Conservation (phyloP, 1,284 basidiomycete species). For the Fistulinella cinereoalba region DNA sequence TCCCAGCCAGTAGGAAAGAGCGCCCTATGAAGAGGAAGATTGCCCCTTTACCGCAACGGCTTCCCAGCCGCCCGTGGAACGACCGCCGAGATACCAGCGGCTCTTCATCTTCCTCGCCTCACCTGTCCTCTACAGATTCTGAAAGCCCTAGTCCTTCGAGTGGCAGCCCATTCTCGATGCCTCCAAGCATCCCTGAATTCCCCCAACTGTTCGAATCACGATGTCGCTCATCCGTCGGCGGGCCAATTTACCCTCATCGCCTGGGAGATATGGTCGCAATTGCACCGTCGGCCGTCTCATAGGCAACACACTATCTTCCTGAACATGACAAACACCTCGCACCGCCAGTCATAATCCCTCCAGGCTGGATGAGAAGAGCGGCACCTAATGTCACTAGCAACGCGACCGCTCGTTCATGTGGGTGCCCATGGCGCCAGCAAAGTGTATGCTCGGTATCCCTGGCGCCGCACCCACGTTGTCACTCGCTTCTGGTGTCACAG, state of each 20-base stretch:
- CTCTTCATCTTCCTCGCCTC: constrained; percentile 5
- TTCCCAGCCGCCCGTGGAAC: neutral
- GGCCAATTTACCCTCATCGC: neutral
- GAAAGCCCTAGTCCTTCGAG: constrained; percentile 3
- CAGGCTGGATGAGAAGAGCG: neutral
- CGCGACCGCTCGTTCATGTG: neutral
- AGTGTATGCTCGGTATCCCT: too few relatives aligned
- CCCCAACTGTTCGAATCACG: neutral
- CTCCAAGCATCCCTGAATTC: constrained; percentile 4
- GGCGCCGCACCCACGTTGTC: too few relatives aligned
- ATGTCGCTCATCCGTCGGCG: constrained; percentile 1
- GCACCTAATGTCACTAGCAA: neutral
- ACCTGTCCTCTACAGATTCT: constrained; percentile 1
- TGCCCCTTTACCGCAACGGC: constrained; percentile 6
- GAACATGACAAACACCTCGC: neutral
- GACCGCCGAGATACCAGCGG: constrained; percentile 2
- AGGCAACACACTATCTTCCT: neutral
- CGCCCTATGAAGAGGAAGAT: constrained; percentile 5
- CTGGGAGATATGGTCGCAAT: neutral
- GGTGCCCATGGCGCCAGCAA: too few relatives aligned
- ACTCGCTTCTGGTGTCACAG: too few relatives aligned
- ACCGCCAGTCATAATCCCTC: neutral
- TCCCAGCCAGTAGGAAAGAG: neutral
- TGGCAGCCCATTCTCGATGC: neutral
- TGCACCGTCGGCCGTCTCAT: neutral